A percentile compares a stretch with the other conserved stretches of the same genome.
Evolutionary conservation across 2,329 filamentous ascomycete genomes (phyloP).

Genomic region (Pseudocercospora ulei): DNA sequence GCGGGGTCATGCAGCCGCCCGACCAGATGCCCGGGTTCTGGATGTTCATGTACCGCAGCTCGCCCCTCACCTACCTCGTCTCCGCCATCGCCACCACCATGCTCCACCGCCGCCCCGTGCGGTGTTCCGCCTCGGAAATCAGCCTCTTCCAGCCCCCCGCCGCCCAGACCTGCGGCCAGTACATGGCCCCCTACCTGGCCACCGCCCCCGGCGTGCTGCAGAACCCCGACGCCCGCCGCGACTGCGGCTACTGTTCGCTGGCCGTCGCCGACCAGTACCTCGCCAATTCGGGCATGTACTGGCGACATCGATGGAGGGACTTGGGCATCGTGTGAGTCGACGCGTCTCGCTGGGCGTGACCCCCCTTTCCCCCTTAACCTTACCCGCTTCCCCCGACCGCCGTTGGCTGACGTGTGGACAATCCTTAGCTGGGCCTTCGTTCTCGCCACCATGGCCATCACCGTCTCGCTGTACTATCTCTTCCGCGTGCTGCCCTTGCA

Average conservation of each 20-base stretch:
- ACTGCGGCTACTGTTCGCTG: slow-evolving; percentile 35
- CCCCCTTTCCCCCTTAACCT: too few relatives aligned
- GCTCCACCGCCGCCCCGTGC: slow-evolving; percentile 54
- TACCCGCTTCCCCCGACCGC: not conserved
- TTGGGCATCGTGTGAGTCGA: slow-evolving; percentile 40
- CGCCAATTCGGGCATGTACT: slow-evolving; percentile 34
- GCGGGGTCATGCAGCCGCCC: slow-evolving; percentile 58
- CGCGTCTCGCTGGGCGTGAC: too few relatives aligned
- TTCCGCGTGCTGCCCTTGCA: slow-evolving; percentile 9
- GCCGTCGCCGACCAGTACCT: slow-evolving; percentile 34
- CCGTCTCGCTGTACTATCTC: slow-evolving; percentile 4
- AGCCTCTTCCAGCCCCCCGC: slow-evolving; percentile 53
- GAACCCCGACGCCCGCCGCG: slow-evolving; percentile 27
- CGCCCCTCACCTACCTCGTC: slow-evolving; percentile 66
- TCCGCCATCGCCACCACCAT: slow-evolving; percentile 58
- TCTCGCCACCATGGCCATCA: not conserved
- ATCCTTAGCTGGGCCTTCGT: slow-evolving; percentile 7
- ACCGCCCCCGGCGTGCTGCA: slow-evolving; percentile 31
- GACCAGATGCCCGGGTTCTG: slow-evolving; percentile 60
- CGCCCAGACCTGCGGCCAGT: slow-evolving; percentile 37
- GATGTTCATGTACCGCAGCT: slow-evolving; percentile 74
- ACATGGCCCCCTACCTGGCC: slow-evolving; percentile 29
- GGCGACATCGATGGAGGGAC: slow-evolving; percentile 41
- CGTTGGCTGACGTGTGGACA: not conserved
- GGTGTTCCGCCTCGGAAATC: slow-evolving; percentile 58